Conservation (phyloP, 352 stramenopile genomes). For the Pythium angustatum region DNA sequence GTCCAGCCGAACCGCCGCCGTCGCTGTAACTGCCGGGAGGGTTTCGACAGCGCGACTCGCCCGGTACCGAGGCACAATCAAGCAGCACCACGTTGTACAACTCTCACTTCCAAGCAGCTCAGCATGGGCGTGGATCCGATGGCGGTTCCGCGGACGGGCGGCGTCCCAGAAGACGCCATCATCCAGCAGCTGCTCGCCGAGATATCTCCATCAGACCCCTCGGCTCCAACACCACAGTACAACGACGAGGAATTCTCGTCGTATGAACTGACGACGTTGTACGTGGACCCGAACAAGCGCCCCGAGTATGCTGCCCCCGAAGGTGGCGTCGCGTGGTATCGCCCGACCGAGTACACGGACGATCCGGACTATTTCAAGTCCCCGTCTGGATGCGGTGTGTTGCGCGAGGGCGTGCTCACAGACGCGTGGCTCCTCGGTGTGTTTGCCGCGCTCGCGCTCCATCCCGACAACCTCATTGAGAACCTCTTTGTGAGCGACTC, state of each 20-base stretch:
- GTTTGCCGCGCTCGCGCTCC: conserved; percentile 76
- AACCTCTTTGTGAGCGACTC: conserved; percentile 90
- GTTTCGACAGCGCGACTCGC: not conserved
- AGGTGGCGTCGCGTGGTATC: conserved; percentile 53
- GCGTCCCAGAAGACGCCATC: conserved; percentile 48
- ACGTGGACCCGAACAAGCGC: conserved; percentile 52
- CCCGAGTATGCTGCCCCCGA: conserved; percentile 55
- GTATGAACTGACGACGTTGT: conserved; percentile 46
- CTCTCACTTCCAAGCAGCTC: not conserved
- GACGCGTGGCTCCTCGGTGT: conserved; percentile 88
- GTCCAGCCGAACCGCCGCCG: conserved; percentile 2
- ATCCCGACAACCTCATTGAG: conserved; percentile 87
- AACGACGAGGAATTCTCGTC: conserved; percentile 62
- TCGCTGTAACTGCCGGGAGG: not conserved
- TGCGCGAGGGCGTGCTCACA: conserved; percentile 64
- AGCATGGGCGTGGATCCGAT: conserved; percentile 18
- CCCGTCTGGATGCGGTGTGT: conserved; percentile 50
- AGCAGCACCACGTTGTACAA: not conserved
- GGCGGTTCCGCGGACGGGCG: conserved; percentile 21
- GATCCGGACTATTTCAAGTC: conserved; percentile 88
- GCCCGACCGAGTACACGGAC: conserved; percentile 68
- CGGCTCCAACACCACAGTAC: conserved; percentile 31
- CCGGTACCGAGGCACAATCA: not conserved
- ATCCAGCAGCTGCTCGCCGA: conserved; percentile 33
- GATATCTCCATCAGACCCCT: not conserved